Conservation (phyloP, 768 basidiomycete genomes). For the Neoboletus subvelutipes region DNA sequence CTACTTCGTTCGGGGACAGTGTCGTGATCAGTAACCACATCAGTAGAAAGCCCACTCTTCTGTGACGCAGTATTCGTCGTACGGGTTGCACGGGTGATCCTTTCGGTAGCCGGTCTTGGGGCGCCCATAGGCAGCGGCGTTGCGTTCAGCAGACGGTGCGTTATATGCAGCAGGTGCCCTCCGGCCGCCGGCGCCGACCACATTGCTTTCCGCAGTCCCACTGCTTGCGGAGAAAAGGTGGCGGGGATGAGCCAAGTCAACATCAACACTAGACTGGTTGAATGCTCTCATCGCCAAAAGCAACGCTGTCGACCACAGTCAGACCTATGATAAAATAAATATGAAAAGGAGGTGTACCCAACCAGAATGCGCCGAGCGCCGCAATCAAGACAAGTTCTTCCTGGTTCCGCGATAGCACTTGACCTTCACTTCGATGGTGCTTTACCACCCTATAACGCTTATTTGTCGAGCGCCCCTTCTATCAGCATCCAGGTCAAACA, state of each 20-base stretch:
- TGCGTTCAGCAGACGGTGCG: slow-evolving; percentile 27
- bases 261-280: slow-evolving; percentile 31
- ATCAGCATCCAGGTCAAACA: slow-evolving; percentile 3
- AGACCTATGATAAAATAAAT: background rate
- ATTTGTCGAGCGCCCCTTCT: background rate
- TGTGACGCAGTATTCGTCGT: slow-evolving; percentile 65
- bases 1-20: background rate
- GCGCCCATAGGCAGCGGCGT: slow-evolving; percentile 30
- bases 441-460: slow-evolving; percentile 52
- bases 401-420: slow-evolving; percentile 64
- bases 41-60: slow-evolving; percentile 64
- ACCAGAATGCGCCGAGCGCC: slow-evolving; percentile 72
- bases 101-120: slow-evolving; percentile 33
- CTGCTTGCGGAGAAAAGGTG: slow-evolving; percentile 34
- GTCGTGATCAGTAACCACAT: slow-evolving; percentile 9
- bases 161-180: slow-evolving; percentile 23
- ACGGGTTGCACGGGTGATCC: slow-evolving; percentile 56
- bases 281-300: slow-evolving; percentile 43
- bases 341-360: slow-evolving; percentile 49
- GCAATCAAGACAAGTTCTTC: slow-evolving; percentile 73
- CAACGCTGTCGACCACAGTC: slow-evolving; percentile 33
- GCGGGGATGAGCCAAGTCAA: slow-evolving; percentile 31
- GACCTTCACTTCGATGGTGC: slow-evolving; percentile 60
- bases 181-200: slow-evolving; percentile 33
- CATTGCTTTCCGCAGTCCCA: slow-evolving; percentile 34